Evolutionary conservation across 169 alveolate species (phyloP).

Genomic region (Toxoplasma gondii): DNA sequence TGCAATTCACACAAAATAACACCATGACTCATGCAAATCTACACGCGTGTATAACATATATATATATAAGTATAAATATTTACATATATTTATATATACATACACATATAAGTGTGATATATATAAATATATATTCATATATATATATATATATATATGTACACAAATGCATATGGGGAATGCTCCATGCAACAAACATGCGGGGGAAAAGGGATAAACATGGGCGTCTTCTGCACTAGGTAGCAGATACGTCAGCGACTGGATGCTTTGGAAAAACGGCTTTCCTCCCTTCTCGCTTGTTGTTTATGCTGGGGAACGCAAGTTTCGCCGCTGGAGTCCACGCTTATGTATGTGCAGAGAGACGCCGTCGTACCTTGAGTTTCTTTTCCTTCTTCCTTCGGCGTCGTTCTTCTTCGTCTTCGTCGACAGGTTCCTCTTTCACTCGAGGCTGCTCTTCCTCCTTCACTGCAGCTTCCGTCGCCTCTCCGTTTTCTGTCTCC

Average conservation of each 20-base stretch:
- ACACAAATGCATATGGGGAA: too few relatives aligned
- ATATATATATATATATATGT: neutral
- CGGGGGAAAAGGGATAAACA: too few relatives aligned
- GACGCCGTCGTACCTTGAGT: neutral
- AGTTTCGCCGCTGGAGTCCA: too few relatives aligned
- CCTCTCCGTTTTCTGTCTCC: neutral
- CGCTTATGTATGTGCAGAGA: neutral
- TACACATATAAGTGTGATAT: too few relatives aligned
- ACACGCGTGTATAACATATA: neutral
- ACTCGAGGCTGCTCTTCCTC: neutral
- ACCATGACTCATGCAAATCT: neutral
- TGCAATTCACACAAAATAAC: neutral
- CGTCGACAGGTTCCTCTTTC: neutral
- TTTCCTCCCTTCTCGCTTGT: too few relatives aligned
- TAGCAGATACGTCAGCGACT: too few relatives aligned
- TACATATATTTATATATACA: too few relatives aligned
- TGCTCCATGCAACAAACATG: too few relatives aligned
- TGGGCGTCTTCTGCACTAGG: too few relatives aligned
- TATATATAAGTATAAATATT: too few relatives aligned
- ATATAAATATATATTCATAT: neutral
- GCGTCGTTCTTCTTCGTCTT: neutral
- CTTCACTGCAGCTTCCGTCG: neutral
- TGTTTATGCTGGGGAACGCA: too few relatives aligned
- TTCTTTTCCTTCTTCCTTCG: slow-evolving; percentile 7
- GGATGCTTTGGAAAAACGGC: too few relatives aligned